Evolutionary conservation across 2,329 filamentous ascomycete genomes (phyloP).

Genomic region (Verruconis gallopava): DNA sequence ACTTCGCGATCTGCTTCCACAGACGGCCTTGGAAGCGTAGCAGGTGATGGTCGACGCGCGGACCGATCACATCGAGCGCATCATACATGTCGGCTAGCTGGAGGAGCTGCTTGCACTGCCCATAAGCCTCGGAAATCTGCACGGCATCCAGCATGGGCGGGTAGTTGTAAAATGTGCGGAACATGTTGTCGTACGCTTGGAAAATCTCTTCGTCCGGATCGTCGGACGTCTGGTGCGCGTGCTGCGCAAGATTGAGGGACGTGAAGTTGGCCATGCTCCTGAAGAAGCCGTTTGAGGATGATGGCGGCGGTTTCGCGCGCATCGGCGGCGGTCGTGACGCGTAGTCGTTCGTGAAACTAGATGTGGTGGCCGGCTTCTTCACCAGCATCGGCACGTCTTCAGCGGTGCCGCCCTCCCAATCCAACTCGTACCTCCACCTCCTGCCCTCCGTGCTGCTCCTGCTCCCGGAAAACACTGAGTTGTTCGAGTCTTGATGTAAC

Average conservation of each 20-base stretch:
- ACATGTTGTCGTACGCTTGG: constrained; percentile 89
- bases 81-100: constrained; percentile 91
- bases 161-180: constrained; percentile 93
- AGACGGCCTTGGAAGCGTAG: constrained; percentile 81
- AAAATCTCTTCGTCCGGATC: constrained; percentile 50
- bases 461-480: constrained; percentile 20
- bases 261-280: constrained; percentile 76
- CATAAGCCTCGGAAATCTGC: constrained; percentile 85
- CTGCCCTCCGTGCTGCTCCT: constrained; percentile 31
- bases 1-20: constrained; percentile 95
- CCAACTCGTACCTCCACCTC: constrained; percentile 80
- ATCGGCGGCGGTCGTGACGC: constrained; percentile 36
- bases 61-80: constrained; percentile 73
- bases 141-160: constrained; percentile 66
- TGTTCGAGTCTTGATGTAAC: constrained; percentile 19
- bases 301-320: constrained; percentile 46
- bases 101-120: constrained; percentile 84
- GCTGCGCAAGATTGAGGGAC: constrained; percentile 38
- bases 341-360: constrained; percentile 19
- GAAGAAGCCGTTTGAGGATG: constrained; percentile 55
- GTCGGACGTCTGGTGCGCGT: not conserved
- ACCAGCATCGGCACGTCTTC: constrained; percentile 80
- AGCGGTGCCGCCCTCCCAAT: constrained; percentile 53
- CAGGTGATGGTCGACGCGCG: constrained; percentile 84
- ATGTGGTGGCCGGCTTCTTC: constrained; percentile 48